phyloP scores from a whole-genome alignment of 2,329 filamentous ascomycete species.

The Claviceps maximensis region DNA sequence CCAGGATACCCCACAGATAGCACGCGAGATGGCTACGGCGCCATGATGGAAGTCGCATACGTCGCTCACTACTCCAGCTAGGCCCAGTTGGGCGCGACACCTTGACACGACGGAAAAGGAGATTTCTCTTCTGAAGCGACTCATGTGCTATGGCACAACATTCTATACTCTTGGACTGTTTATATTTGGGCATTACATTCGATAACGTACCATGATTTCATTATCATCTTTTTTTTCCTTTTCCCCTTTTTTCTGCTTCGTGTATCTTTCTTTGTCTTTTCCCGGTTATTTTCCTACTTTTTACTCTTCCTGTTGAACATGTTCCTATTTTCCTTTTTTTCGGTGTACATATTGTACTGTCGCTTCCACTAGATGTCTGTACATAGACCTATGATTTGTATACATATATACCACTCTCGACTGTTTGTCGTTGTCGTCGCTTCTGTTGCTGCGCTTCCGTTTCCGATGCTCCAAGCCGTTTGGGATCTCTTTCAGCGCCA shows the following conservation, averaged over 20 bases:
- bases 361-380: constrained; percentile 1
- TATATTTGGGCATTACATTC: constrained; percentile 1
- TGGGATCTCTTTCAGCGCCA: too few relatives aligned
- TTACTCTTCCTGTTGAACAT: neutral
- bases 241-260: neutral
- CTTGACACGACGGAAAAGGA: too few relatives aligned
- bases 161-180: neutral
- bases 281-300: neutral
- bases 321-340: neutral
- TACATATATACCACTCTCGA: neutral
- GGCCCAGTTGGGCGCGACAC: neutral
- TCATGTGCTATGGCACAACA: neutral
- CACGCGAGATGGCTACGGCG: constrained; percentile 32
- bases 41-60: constrained; percentile 39
- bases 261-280: neutral
- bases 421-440: too few relatives aligned
- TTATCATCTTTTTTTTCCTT: neutral
- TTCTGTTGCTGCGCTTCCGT: too few relatives aligned
- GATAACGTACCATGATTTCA: neutral
- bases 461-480: too few relatives aligned
- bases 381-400: neutral
- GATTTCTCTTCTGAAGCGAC: too few relatives aligned
- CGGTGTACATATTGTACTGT: constrained; percentile 8
- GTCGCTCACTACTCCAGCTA: constrained; percentile 27
- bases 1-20: constrained; percentile 33